Evolutionary conservation across 2,329 filamentous ascomycete genomes (phyloP), one percentile per base, ranked within the genome.

Genomic region (Orbilia javanica): DNA sequence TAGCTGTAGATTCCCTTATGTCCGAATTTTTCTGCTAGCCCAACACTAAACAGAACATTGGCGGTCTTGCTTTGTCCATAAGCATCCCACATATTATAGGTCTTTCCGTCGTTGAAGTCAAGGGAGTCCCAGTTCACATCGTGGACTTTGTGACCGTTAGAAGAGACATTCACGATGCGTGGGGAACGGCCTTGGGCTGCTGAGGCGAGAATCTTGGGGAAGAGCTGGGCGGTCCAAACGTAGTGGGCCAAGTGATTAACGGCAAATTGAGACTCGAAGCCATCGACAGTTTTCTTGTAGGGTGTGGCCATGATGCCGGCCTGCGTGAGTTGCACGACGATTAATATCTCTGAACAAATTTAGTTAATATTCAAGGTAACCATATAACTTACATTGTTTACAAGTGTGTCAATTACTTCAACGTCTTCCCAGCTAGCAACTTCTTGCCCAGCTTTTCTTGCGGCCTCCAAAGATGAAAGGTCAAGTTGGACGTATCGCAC

Each of bases 31-130:
- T 84, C 78, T 11, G 85, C 84, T 13, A 87, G 82, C 11, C 81
- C 83, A 18, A 85, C 73, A 0, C 83, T 84, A 69, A 87, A 86
- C 52, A 87, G 81, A 13, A 88, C 85, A 69, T 88, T 87, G 0
- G 86, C 87, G 20, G 86, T 86, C 82, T 88, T 88, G 80, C 85
- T 86, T 80, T 87, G 86, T 1, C 84, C 85, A 75, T 88, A 88
- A 1, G 86, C 86, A 0, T 83, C 80, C 83, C 85, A 86, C 4
- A 75, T 77, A 0, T 82, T 79, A 66, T 85, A 85, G 1, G 67
- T 73, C 39, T 63, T 22, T 57, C 46, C 64, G 77, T 84, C 85
- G n/a, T 84, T 81, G 73, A 87, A 87, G 39, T 86, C 85, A 63
- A 83, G 84, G 79, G 87, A 86, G 39, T 83, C 82, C 72, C 85